Conservation (phyloP, 768 basidiomycete species). For the Coprinopsis sp. region DNA sequence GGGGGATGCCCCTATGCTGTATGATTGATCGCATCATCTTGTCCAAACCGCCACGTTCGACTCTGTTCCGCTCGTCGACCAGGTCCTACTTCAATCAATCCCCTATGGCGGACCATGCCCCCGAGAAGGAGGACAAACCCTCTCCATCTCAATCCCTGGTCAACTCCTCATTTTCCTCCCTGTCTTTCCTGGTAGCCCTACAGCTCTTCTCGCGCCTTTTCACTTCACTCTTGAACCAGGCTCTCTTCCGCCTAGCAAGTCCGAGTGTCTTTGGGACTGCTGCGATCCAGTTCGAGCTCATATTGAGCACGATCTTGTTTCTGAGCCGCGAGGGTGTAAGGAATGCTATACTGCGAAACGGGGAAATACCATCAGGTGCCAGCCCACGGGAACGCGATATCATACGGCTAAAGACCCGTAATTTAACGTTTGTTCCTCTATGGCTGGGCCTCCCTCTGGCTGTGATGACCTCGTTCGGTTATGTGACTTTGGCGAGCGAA, state of each 20-base stretch:
- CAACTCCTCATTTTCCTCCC: conserved; percentile 37
- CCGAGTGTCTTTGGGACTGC: conserved; percentile 87
- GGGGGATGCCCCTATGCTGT: no score
- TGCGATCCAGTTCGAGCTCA: conserved; percentile 89
- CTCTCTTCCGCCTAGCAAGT: conserved; percentile 75
- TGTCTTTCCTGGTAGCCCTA: conserved; percentile 71
- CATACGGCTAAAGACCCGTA: conserved; percentile 16
- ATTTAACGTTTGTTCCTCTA: conserved; percentile 63
- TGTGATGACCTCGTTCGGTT: conserved; percentile 44
- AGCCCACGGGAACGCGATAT: conserved; percentile 11
- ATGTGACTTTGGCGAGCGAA: conserved; percentile 46
- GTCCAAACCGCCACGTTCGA: no score
- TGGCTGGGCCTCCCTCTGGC: conserved; percentile 66
- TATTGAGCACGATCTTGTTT: conserved; percentile 88
- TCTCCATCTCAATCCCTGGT: conserved; percentile 17
- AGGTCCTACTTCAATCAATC: no score
- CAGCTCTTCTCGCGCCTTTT: conserved; percentile 81
- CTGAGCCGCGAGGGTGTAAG: conserved; percentile 91
- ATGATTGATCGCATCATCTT: no score
- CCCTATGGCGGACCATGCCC: neutral
- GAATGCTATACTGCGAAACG: conserved; percentile 70
- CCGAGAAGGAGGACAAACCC: neutral
- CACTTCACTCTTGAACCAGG: conserved; percentile 89
- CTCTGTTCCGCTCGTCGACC: no score
- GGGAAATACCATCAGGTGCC: neutral